These are phyloP conservation scores for Sordariomycetes sp. DNA, from an alignment of 2,329 filamentous ascomycete genomes.

Conservation along the genomic window DNA sequence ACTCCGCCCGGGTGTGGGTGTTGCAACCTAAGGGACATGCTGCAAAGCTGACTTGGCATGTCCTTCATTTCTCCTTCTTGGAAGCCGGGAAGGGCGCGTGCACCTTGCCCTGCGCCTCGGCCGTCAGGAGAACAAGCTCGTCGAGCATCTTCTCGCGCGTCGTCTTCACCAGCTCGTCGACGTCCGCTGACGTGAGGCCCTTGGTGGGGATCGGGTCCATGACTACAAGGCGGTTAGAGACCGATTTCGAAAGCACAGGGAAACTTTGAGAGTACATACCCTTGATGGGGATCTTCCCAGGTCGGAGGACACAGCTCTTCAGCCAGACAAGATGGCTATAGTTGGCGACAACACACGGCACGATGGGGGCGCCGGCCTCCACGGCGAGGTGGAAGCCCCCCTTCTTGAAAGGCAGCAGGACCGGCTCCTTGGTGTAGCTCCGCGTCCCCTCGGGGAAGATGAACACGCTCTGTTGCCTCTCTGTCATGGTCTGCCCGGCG, in stretches of 20 bases:
- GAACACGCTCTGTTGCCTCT: constrained; percentile 64
- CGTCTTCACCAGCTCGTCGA: constrained; percentile 58
- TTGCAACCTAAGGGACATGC: background rate
- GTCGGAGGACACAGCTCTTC: constrained; percentile 53
- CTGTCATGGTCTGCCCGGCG: constrained; percentile 70
- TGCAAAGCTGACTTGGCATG: background rate
- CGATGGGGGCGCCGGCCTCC: constrained; percentile 85
- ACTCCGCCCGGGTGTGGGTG: no score
- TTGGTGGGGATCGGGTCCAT: constrained; percentile 71
- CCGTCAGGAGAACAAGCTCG: constrained; percentile 45
- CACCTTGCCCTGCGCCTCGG: constrained; percentile 31
- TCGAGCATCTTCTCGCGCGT: constrained; percentile 68
- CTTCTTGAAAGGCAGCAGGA: constrained; percentile 94
- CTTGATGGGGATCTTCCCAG: constrained; percentile 64
- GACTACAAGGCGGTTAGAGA: constrained; percentile 34
- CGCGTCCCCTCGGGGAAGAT: constrained; percentile 91
- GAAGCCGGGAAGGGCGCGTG: constrained; percentile 7
- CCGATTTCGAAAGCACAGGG: background rate
- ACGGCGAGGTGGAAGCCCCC: constrained; percentile 94
- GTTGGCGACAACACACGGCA: constrained; percentile 74
- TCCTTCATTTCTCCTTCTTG: constrained; percentile 1
- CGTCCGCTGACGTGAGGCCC: constrained; percentile 62
- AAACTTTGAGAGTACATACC: constrained; percentile 32
- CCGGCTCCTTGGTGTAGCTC: constrained; percentile 74
- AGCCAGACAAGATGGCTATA: constrained; percentile 64